These are phyloP conservation scores for Dictyostelium firmibasis DNA, from an alignment of 78 protist genomes.

Conservation along the genomic window DNA sequence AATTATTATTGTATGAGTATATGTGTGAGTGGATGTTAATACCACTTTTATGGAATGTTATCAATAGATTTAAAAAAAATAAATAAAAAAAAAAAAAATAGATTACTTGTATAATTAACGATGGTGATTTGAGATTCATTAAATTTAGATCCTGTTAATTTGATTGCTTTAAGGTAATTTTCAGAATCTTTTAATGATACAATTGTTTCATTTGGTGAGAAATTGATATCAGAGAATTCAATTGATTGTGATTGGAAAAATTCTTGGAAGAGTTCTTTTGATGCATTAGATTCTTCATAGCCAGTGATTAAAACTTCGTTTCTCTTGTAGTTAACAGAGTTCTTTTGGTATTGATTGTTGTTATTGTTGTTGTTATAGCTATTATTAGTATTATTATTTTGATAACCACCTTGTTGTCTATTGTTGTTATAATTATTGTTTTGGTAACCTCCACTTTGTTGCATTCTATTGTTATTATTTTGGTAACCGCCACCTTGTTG, in stretches of 20 bases:
- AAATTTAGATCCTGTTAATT: neutral
- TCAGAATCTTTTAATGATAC: conserved; percentile 18
- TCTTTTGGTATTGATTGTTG: neutral
- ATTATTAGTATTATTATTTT: neutral
- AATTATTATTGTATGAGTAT: too few relatives aligned
- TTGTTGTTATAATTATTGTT: neutral
- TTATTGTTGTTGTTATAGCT: neutral
- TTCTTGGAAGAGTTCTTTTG: conserved; percentile 1
- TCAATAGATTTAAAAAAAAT: too few relatives aligned
- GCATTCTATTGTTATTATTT: neutral
- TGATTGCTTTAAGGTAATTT: neutral
- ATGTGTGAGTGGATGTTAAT: too few relatives aligned
- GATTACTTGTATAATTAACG: neutral
- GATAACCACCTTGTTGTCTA: conserved; percentile 16
- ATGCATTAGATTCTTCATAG: neutral
- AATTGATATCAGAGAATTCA: neutral
- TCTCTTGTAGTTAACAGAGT: conserved; percentile 7
- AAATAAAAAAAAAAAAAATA: neutral
- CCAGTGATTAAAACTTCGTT: conserved; percentile 30
- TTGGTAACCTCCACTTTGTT: conserved; percentile 18
- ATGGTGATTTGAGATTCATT: neutral
- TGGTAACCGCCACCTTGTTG: neutral
- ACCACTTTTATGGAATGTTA: too few relatives aligned
- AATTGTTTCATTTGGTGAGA: neutral
- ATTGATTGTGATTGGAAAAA: neutral